A percentile compares a stretch with the other conserved stretches of the same genome.
phyloP scores from a whole-genome alignment of 495 filamentous ascomycete species.

The Penicillium antarcticum region DNA sequence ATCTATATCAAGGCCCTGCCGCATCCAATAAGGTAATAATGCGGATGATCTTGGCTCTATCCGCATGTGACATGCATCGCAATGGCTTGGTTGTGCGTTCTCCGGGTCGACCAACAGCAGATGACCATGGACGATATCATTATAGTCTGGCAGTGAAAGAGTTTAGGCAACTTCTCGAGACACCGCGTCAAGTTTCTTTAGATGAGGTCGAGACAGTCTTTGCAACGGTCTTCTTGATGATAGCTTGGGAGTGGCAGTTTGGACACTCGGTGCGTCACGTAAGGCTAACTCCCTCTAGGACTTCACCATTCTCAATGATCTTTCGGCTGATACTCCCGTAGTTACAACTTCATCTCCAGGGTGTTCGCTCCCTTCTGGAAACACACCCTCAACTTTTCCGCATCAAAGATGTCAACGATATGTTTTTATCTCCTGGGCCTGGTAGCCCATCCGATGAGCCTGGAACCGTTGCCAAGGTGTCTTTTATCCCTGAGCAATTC shows the following conservation, averaged over 20 bases:
- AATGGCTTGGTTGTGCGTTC: constrained; percentile 28
- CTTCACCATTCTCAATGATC: background rate
- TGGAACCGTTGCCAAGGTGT: constrained; percentile 18
- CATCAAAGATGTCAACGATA: constrained; percentile 32
- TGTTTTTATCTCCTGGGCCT: constrained; percentile 24
- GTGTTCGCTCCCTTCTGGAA: constrained; percentile 37
- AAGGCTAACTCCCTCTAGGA: background rate
- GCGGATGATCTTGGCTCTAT: constrained; percentile 42
- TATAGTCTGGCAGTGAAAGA: constrained; percentile 42
- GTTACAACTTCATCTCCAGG: constrained; percentile 39
- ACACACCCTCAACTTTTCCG: constrained; percentile 39
- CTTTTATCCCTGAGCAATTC: constrained; percentile 40
- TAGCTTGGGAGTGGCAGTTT: constrained; percentile 43
- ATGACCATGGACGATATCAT: constrained; percentile 39
- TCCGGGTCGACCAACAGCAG: constrained; percentile 31
- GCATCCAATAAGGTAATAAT: constrained; percentile 39
- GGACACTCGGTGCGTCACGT: constrained; percentile 37
- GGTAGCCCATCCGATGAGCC: constrained; percentile 9
- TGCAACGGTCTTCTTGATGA: constrained; percentile 42
- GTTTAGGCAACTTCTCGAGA: constrained; percentile 39
- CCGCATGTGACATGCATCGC: constrained; percentile 42
- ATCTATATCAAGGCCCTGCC: constrained; percentile 38
- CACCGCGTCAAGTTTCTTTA: constrained; percentile 25
- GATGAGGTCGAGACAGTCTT: constrained; percentile 37
- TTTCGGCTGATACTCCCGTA: background rate